Base-by-base conservation (phyloP, 352 stramenopile genomes). In the Pythium coloratum region DNA sequence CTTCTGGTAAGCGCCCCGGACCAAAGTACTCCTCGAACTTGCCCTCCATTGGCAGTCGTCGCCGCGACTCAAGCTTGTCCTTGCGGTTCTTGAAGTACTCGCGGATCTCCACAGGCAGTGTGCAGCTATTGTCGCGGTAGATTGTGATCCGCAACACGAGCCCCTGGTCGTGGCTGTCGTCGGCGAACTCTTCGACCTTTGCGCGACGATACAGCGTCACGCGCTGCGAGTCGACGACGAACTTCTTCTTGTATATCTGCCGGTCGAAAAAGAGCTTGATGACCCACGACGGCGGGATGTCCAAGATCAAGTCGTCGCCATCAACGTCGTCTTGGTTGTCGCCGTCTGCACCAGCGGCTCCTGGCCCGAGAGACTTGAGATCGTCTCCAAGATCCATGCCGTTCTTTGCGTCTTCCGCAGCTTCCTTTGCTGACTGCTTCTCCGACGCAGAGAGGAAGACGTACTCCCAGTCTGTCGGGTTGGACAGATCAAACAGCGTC, bases 121-220 rank as follows among this genome's bases (percentile, higher is more conserved):
- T 97, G 59, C 86, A 90, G 5, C 70, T 72, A 2, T 67, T 64
- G 66, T 98, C 92, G 24, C 78, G 80, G 68, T 89, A 98, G 9
- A 90, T 32, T 8, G 91, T 97, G 26, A 98, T 69, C 7, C 92
- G 86, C 30, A 82, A 64, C 13, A 96, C 80, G 24, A 98, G 75
- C 0, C 94, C 94, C 67, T 98, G 85, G 26, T 88, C 79, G 66
- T 99, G 89, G 10, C 74, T 78, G 53, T 88, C 86, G 28, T 97
- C 83, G 7, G 94, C 93, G 68, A 98, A 99, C 50, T 98, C 86
- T 66, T 98, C 94, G 10, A 98, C 76, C 66, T 98, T 99, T 28
- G 90, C 75, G 51, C 90, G 82, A 8, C 83, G 58, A 59, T 96
- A 98, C n/a, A 98, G 83, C 34, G 96, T 91, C 16, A 92, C 92